phyloP scores from a whole-genome alignment of 129 eudicot species.

The Artemisia tridentata region DNA sequence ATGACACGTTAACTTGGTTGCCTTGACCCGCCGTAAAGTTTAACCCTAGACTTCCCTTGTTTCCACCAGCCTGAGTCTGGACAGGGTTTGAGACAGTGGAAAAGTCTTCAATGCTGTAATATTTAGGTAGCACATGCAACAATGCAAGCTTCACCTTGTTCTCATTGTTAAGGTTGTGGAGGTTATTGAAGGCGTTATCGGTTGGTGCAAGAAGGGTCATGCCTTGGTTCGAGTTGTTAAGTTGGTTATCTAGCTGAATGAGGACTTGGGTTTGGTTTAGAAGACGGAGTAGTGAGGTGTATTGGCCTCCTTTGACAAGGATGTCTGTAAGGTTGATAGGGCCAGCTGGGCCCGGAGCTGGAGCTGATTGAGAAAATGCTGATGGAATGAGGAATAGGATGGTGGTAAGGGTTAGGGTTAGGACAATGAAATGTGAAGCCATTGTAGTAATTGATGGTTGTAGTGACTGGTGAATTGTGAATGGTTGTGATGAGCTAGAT shows the following conservation, averaged over 20 bases:
- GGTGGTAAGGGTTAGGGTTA: conserved; percentile 26
- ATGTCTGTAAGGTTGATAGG: conserved; percentile 65
- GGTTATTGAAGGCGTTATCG: conserved; percentile 75
- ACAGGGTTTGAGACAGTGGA: conserved; percentile 74
- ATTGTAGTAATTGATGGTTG: neutral
- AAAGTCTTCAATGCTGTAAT: conserved; percentile 43
- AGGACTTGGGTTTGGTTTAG: conserved; percentile 48
- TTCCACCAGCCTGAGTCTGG: conserved; percentile 59
- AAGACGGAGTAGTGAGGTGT: conserved; percentile 48
- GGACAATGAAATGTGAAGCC: conserved; percentile 24
- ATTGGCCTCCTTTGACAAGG: conserved; percentile 58
- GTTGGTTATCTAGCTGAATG: conserved; percentile 59
- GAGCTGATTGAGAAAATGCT: conserved; percentile 49
- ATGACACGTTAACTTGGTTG: conserved; percentile 66
- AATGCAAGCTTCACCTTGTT: conserved; percentile 62
- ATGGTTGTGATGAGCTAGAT: conserved; percentile 9
- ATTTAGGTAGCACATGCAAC: conserved; percentile 65
- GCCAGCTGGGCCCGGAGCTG: conserved; percentile 56
- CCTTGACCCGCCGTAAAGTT: conserved; percentile 40
- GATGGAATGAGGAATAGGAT: conserved; percentile 31
- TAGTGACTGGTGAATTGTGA: conserved; percentile 16
- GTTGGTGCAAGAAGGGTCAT: conserved; percentile 90
- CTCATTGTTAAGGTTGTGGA: conserved; percentile 46
- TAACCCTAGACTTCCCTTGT: conserved; percentile 45
- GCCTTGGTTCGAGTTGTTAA: conserved; percentile 70